A percentile compares a stretch with the other conserved stretches of the same genome.
phyloP scores from a whole-genome alignment of 495 filamentous ascomycete genomes.

The Neurospora sp. region DNA sequence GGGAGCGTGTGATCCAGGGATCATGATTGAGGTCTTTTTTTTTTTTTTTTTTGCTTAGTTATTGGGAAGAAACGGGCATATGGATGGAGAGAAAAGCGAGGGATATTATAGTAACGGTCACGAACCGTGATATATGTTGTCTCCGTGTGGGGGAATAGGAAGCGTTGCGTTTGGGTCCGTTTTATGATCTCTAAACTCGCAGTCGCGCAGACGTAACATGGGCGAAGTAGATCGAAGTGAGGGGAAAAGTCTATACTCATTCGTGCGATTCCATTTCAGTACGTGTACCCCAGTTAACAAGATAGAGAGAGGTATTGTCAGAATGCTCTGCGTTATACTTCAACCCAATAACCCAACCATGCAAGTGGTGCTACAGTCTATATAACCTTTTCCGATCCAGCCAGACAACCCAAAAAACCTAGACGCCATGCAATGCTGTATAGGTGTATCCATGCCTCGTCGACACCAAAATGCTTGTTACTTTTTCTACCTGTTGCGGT shows the following conservation, averaged over 20 bases:
- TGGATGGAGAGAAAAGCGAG: too few relatives aligned
- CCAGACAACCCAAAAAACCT: background rate
- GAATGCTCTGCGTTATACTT: background rate
- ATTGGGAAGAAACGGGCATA: too few relatives aligned
- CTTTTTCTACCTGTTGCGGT: conserved; percentile 44
- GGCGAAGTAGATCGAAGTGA: background rate
- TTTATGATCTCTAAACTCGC: background rate
- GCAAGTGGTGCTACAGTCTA: background rate
- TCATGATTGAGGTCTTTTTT: too few relatives aligned
- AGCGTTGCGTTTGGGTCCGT: background rate
- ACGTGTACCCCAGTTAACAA: background rate
- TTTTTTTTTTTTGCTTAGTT: too few relatives aligned
- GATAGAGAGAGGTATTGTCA: too few relatives aligned
- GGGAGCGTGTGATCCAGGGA: too few relatives aligned
- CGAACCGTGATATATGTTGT: too few relatives aligned
- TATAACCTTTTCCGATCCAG: background rate
- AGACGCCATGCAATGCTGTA: background rate
- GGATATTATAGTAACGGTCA: too few relatives aligned
- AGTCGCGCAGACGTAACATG: background rate
- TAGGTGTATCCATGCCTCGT: background rate
- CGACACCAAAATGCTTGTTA: background rate
- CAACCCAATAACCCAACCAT: background rate
- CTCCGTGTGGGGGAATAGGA: background rate
- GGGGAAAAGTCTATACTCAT: background rate
- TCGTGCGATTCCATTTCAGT: background rate